Evolutionary conservation across 1,284 basidiomycete genomes (phyloP).

Genomic region (Austroboletus novae-zelandiae): DNA sequence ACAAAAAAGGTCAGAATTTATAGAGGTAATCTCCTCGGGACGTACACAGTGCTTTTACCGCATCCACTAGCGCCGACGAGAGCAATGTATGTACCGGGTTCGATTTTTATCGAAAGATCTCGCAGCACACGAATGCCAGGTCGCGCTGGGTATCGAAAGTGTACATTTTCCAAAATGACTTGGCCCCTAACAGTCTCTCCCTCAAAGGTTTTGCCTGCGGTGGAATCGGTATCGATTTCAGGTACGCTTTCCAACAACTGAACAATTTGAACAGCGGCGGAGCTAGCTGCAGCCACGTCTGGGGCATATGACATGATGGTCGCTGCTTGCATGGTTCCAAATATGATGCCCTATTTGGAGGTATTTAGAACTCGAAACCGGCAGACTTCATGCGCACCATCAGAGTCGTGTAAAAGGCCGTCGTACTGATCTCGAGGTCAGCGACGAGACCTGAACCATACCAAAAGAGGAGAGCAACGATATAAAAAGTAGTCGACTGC

Average conservation of each 20-base stretch:
- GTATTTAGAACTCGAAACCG: conserved; percentile 16
- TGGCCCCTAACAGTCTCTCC: conserved; percentile 60
- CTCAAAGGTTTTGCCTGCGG: conserved; percentile 61
- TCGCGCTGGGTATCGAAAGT: conserved; percentile 94
- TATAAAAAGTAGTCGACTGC: conserved; percentile 77
- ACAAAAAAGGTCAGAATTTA: conserved; percentile 2
- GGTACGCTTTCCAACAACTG: conserved; percentile 77
- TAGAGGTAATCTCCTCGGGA: conserved; percentile 4
- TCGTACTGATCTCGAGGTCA: conserved; percentile 53
- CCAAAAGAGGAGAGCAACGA: conserved; percentile 89
- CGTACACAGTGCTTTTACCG: conserved; percentile 84
- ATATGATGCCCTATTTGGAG: conserved; percentile 55
- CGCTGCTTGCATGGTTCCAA: conserved; percentile 78
- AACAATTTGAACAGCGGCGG: conserved; percentile 77
- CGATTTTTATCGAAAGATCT: conserved; percentile 74
- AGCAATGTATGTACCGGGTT: conserved; percentile 89
- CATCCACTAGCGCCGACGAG: conserved; percentile 89
- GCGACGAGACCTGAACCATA: conserved; percentile 75
- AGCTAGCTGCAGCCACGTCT: conserved; percentile 85
- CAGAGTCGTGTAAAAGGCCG: conserved; percentile 81
- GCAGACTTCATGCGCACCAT: conserved; percentile 54
- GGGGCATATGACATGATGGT: conserved; percentile 93
- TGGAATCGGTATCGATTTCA: conserved; percentile 81
- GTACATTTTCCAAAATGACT: conserved; percentile 79
- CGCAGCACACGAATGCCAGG: conserved; percentile 85